phyloP scores from a whole-genome alignment of 2,329 filamentous ascomycete genomes.

The Fonsecaea nubica region DNA sequence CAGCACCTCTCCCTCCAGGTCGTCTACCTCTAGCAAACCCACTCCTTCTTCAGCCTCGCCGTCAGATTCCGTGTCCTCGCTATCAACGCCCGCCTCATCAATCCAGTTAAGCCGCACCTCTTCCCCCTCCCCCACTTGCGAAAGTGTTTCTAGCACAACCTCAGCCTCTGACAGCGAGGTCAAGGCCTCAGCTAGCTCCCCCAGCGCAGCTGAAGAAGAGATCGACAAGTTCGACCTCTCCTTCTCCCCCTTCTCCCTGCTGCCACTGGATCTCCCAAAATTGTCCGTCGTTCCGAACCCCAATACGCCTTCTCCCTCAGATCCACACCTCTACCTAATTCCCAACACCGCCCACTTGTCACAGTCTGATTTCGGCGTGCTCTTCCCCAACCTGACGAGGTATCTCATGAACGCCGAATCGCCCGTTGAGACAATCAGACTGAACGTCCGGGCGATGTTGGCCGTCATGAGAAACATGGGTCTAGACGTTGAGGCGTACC shows the following conservation, averaged over 20 bases:
- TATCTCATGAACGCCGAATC: slow-evolving; percentile 56
- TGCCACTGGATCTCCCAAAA: slow-evolving; percentile 17
- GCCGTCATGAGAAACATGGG: slow-evolving; percentile 36
- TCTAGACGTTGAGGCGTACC: slow-evolving; percentile 24
- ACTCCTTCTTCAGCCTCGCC: background rate
- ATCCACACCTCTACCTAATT: slow-evolving; percentile 76
- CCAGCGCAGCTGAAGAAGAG: background rate
- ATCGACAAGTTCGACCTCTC: background rate
- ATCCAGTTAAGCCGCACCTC: slow-evolving; percentile 24
- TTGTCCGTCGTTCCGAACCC: slow-evolving; percentile 8
- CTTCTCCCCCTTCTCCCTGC: slow-evolving; percentile 23
- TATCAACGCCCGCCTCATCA: slow-evolving; percentile 24
- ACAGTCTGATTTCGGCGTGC: slow-evolving; percentile 81
- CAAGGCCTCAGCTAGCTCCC: slow-evolving; percentile 10
- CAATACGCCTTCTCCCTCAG: slow-evolving; percentile 39
- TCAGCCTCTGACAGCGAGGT: slow-evolving; percentile 14
- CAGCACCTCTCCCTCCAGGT: background rate
- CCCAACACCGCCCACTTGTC: slow-evolving; percentile 76
- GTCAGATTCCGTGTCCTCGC: slow-evolving; percentile 9
- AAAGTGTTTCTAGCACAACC: slow-evolving; percentile 11
- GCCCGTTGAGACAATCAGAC: slow-evolving; percentile 42
- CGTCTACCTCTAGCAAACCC: slow-evolving; percentile 8
- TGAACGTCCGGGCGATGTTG: slow-evolving; percentile 45
- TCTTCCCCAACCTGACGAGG: slow-evolving; percentile 73
- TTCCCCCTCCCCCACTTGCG: slow-evolving; percentile 16